A percentile compares a stretch with the other conserved stretches of the same genome.
Conservation (phyloP, 805 yeast species). For the Candida germanica region DNA sequence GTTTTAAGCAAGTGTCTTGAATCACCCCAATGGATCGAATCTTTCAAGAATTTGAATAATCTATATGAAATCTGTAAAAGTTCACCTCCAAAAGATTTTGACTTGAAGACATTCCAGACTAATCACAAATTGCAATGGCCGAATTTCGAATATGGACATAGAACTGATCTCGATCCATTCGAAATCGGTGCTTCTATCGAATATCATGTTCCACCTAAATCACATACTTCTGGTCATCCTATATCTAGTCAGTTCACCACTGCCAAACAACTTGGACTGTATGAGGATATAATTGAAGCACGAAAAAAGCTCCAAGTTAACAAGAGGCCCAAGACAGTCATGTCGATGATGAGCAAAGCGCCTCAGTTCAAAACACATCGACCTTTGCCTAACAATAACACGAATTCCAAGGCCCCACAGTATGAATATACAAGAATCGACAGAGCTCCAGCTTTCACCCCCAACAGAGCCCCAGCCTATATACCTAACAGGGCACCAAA, state of each 20-base stretch:
- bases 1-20: slow-evolving; percentile 10
- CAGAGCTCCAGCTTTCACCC: slow-evolving; percentile 3
- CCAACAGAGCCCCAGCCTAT: slow-evolving; percentile 31
- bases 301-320: slow-evolving; percentile 5
- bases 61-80: slow-evolving; percentile 18
- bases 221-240: too few species aligned
- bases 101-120: slow-evolving; percentile 12
- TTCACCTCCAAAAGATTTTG: slow-evolving; percentile 5
- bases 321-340: neutral
- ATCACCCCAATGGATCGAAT: slow-evolving; percentile 18
- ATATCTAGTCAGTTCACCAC: slow-evolving; percentile 3
- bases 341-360: neutral
- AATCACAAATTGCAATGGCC: slow-evolving; percentile 14
- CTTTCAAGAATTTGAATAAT: slow-evolving; percentile 12
- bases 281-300: slow-evolving; percentile 5
- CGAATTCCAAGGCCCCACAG: slow-evolving; percentile 4
- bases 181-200: neutral
- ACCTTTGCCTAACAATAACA: neutral
- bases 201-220: too few species aligned
- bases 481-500: slow-evolving; percentile 3
- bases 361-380: slow-evolving; percentile 2
- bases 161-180: slow-evolving; percentile 3
- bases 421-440: slow-evolving; percentile 1
- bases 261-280: slow-evolving; percentile 7
- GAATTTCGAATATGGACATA: slow-evolving; percentile 8